Base-by-base conservation (phyloP, 192 early-diverging fungal species). In the Lobosporangium transversale region DNA sequence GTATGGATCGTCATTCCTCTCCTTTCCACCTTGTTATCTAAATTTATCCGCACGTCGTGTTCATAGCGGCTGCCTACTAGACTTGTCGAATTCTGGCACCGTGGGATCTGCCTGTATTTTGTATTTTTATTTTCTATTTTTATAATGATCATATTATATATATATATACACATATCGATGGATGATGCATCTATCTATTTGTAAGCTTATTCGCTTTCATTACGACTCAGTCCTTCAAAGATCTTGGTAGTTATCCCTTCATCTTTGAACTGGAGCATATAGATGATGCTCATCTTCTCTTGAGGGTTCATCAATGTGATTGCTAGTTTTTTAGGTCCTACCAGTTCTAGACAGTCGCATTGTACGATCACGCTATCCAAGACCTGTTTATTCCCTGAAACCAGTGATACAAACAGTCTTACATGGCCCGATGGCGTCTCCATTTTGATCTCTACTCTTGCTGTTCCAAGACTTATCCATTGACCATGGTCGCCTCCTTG, bases 231-330 rank as follows among this genome's bases (percentile, higher is more conserved):
- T 17, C 70, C 73, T 18, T 87, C 81, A 67, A 71, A 84, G 21
- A 80, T 81, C 68, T 87, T 85, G 9, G 37, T 59, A 17, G 79
- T 70, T 12, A 75, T 78, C 51, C 61, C 42, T 21, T 88, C 86
- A 12, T 88, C 86, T 57, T 83, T 84, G 57, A 88, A 68, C 44
- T 88, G 84, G 10, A 88, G 32, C 83, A 88, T 79, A 47, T 88
- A 88, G 10, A 88, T 79, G 32, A 81, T 78, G 31, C 81, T 80
- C 55, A 81, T 68, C 52, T 78, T 82, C 33, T 75, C 65, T 36
- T 70, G 49, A 15, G 80, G 70, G 43, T 81, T 80, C 42, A 67
- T 68, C 65, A 88, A 56, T 21, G 82, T 82, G 45, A 85, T 81
- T 0, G 85, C 79, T n/a, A 88, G 42, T 10, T 80, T 70, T 43